Evolutionary conservation across 306 rosid genomes (phyloP), one percentile per base, ranked within the genome.

Genomic region (Casuarina equisetifolia): DNA sequence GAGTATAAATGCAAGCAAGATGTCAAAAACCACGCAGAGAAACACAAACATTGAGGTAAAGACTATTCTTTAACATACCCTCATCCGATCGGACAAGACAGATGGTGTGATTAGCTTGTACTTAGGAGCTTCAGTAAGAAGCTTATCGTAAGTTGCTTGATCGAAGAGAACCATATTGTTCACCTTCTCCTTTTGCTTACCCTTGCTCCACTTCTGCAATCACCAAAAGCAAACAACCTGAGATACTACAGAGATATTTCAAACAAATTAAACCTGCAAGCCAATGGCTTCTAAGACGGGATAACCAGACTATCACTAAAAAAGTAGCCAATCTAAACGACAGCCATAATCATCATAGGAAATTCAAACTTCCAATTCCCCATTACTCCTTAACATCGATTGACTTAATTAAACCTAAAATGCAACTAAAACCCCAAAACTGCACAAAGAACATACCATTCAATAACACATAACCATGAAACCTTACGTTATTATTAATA

Each of bases 151-250:
- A 2, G 72, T 78, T 12, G 51, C 81, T 64, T 78, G 81, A 78
- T 78, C 81, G 25, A 78, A 78, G 36, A 78, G 66, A 19, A 78
- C 76, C 81, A 78, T 78, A 63, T 78, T 78, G 75, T 78, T 78
- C 63, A 78, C 81, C 76, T 78, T 78, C 62, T 78, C 81, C 81
- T 78, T 78, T 78, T 78, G 81, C 72, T 78, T 78, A 2, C 81
- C 81, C 53, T 78, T 78, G 63, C 81, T 78, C 81, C 76, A 78
- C 59, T 78, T 78, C 81, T 78, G 46, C 71, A 78, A 16, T 32
- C 19, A 17, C 35, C 32, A 66, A 6, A 17, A 16, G 11, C 3
- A 38, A 12, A 64, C 48, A 8, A 66, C 12, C 71, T 66, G 12
- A 6, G 49, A 64, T 32, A 3, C 32, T 66, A 66, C 50, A 40